A percentile compares a stretch with the other conserved stretches of the same genome.
These are phyloP conservation scores for Thalassia testudinum DNA, from an alignment of 116 monocot species.

Conservation along the genomic window DNA sequence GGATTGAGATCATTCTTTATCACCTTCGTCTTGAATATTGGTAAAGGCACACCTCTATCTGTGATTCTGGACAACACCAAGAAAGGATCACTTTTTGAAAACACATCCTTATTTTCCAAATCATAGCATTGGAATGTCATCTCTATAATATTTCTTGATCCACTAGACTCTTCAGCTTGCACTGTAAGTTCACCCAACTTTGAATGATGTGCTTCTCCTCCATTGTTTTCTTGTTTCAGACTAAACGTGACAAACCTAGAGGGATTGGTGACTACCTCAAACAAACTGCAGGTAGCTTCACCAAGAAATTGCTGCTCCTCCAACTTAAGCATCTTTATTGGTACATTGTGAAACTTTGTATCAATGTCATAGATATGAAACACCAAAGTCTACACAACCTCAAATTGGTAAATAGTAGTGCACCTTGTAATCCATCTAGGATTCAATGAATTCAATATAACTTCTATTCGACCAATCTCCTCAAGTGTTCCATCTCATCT, in stretches of 20 bases:
- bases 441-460: too few relatives aligned
- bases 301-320: too few relatives aligned
- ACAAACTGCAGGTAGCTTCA: too few relatives aligned
- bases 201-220: constrained; percentile 10
- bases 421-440: too few relatives aligned
- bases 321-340: too few relatives aligned
- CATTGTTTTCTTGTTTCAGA: constrained; percentile 29
- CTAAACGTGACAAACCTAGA: constrained; percentile 36
- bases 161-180: constrained; percentile 52
- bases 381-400: too few relatives aligned
- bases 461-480: too few relatives aligned
- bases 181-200: constrained; percentile 55
- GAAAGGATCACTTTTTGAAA: constrained; percentile 94
- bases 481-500: too few relatives aligned
- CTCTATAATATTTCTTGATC: constrained; percentile 52
- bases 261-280: constrained; percentile 36
- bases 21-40: constrained; percentile 88
- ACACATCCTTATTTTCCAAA: constrained; percentile 80
- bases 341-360: too few relatives aligned
- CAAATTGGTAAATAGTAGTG: too few relatives aligned
- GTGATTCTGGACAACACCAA: constrained; percentile 63
- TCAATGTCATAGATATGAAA: too few relatives aligned
- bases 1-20: constrained; percentile 91
- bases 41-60: constrained; percentile 49
- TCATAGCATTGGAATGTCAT: constrained; percentile 59